Evolutionary conservation across 2,329 filamentous ascomycete genomes (phyloP).

Genomic region (Dactylonectria estremocensis): DNA sequence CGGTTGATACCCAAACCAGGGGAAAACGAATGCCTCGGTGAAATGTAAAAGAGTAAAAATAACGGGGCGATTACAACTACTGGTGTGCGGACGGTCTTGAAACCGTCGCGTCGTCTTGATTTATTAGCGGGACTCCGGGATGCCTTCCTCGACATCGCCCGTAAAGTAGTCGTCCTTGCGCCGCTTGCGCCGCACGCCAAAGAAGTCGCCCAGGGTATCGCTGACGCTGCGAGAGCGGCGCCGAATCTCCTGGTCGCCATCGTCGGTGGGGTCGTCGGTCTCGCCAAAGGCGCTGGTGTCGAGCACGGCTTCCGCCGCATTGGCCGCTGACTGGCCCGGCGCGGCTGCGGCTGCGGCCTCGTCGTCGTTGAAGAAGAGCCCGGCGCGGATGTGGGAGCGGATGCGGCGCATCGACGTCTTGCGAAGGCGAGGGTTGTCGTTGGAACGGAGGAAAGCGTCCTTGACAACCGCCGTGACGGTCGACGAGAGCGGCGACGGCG

Average conservation of each 20-base stretch:
- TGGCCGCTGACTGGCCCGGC: conserved; percentile 38
- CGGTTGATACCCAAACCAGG: conserved; percentile 1
- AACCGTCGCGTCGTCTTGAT: conserved; percentile 17
- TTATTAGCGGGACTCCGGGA: conserved; percentile 16
- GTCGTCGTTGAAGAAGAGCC: conserved; percentile 67
- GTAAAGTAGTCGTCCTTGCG: conserved; percentile 43
- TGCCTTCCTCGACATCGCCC: conserved; percentile 42
- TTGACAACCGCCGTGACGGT: conserved; percentile 72
- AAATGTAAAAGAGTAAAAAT: conserved; percentile 37
- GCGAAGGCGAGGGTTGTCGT: conserved; percentile 57
- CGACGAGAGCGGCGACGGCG: conserved; percentile 72
- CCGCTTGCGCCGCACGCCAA: conserved; percentile 54
- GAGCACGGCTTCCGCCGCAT: conserved; percentile 48
- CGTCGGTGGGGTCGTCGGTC: conserved; percentile 30
- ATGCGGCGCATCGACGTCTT: conserved; percentile 64
- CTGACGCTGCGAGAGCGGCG: conserved; percentile 58
- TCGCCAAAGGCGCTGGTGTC: conserved; percentile 38
- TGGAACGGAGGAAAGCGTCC: conserved; percentile 66
- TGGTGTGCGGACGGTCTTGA: conserved; percentile 20
- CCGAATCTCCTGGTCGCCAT: conserved; percentile 41
- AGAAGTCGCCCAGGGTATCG: conserved; percentile 59
- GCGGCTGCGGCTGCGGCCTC: conserved; percentile 40
- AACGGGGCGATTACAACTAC: conserved; percentile 30
- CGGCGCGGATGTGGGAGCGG: conserved; percentile 67
- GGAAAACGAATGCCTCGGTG: conserved; percentile 37